These are phyloP conservation scores for Fusarium nelsonii DNA, from an alignment of 2,329 filamentous ascomycete genomes.

Conservation along the genomic window DNA sequence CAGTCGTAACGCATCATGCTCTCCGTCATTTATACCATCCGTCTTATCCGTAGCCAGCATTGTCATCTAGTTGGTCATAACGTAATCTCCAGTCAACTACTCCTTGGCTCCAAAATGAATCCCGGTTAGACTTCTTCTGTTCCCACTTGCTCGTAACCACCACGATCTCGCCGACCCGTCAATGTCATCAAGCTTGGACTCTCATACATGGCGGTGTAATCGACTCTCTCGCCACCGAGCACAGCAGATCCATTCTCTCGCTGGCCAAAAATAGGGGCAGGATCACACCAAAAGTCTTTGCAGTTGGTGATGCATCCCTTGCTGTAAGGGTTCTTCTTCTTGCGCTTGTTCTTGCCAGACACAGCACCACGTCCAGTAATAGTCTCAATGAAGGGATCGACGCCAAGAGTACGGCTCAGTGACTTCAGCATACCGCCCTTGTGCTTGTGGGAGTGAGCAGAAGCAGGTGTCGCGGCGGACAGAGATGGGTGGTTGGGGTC, in stretches of 20 bases:
- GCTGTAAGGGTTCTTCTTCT: conserved; percentile 84
- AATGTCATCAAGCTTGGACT: conserved; percentile 76
- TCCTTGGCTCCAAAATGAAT: conserved; percentile 13
- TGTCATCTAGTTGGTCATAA: conserved; percentile 39
- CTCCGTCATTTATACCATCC: conserved; percentile 34
- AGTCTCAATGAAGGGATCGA: conserved; percentile 94
- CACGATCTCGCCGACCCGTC: conserved; percentile 61
- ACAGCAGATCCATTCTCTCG: conserved; percentile 80
- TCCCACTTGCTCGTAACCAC: conserved; percentile 73
- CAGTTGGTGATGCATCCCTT: conserved; percentile 89
- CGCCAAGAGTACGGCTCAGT: conserved; percentile 86
- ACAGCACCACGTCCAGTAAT: conserved; percentile 85
- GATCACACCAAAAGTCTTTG: conserved; percentile 95
- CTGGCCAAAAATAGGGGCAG: conserved; percentile 81
- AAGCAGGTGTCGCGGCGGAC: conserved; percentile 59
- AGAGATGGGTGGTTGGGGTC: conserved; percentile 74
- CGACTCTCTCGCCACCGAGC: conserved; percentile 81
- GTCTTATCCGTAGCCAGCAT: conserved; percentile 19
- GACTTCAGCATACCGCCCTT: conserved; percentile 77
- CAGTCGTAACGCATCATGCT: conserved; percentile 36
- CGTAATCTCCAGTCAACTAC: conserved; percentile 19
- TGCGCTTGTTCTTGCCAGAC: conserved; percentile 63
- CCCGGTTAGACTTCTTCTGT: conserved; percentile 61
- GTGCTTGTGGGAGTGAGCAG: conserved; percentile 64
- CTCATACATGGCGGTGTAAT: conserved; percentile 93